A percentile compares a stretch with the other conserved stretches of the same genome.
These are phyloP conservation scores for Geotrichum reessii DNA, from an alignment of 1,139 yeast species.

Conservation along the genomic window DNA sequence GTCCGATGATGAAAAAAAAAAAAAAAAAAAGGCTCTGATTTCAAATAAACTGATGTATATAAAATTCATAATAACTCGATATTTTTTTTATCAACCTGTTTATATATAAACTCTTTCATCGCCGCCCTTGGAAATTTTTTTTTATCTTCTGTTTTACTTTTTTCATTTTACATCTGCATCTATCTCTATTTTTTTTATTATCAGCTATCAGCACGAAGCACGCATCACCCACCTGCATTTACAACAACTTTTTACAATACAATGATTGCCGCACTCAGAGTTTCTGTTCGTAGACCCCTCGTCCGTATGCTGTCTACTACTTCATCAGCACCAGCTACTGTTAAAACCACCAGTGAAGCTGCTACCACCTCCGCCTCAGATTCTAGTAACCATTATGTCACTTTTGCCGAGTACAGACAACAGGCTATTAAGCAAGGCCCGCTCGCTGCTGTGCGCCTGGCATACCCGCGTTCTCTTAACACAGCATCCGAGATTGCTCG, in stretches of 20 bases:
- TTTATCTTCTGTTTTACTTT: neutral
- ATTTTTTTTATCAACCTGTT: neutral
- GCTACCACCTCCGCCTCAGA: conserved; percentile 7
- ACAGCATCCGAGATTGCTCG: conserved; percentile 1
- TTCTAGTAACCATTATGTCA: conserved; percentile 7
- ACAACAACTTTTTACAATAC: neutral
- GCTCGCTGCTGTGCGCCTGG: conserved; percentile 19
- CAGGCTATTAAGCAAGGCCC: conserved; percentile 18
- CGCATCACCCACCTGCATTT: too few relatives aligned
- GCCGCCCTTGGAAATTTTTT: neutral
- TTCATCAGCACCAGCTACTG: conserved; percentile 2
- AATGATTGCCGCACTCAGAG: neutral
- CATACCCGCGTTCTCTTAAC: conserved; percentile 19
- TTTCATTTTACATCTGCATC: neutral
- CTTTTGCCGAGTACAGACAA: conserved; percentile 19
- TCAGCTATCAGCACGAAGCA: too few relatives aligned
- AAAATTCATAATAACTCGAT: too few relatives aligned
- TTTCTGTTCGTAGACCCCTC: neutral
- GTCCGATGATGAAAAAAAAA: neutral
- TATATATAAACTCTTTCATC: neutral
- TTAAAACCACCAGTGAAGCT: conserved; percentile 1
- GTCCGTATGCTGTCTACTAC: neutral
- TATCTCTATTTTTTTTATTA: neutral
- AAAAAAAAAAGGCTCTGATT: too few relatives aligned
- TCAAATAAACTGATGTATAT: too few relatives aligned